These are phyloP conservation scores for Calocybe indica DNA, from an alignment of 768 basidiomycete species.

Conservation along the genomic window DNA sequence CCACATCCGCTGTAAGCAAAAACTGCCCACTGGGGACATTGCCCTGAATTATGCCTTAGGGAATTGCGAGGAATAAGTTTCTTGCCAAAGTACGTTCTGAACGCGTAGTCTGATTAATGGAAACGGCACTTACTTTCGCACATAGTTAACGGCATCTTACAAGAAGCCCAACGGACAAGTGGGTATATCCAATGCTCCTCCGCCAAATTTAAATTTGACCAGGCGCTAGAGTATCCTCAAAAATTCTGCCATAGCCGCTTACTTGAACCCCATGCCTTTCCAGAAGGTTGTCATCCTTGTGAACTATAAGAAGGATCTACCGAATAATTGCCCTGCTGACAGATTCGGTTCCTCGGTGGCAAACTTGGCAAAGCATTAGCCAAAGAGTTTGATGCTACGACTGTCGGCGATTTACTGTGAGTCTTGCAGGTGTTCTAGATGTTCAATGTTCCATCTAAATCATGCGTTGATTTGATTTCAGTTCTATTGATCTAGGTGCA, in stretches of 20 bases:
- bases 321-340: neutral
- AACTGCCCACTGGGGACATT: neutral
- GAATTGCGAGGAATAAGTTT: constrained; percentile 90
- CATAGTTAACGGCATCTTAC: constrained; percentile 82
- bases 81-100: constrained; percentile 72
- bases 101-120: neutral
- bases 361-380: constrained; percentile 89
- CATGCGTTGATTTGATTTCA: constrained; percentile 17
- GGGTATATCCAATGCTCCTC: constrained; percentile 1
- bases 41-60: constrained; percentile 35
- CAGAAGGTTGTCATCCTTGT: constrained; percentile 54
- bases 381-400: constrained; percentile 82
- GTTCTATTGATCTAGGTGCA: constrained; percentile 54
- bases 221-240: constrained; percentile 70
- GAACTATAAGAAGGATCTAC: neutral
- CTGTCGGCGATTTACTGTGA: constrained; percentile 86
- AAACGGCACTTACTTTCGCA: constrained; percentile 3
- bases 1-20: constrained; percentile 78
- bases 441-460: neutral
- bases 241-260: constrained; percentile 76
- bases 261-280: constrained; percentile 80
- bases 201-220: constrained; percentile 1
- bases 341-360: constrained; percentile 94
- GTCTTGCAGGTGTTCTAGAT: constrained; percentile 19
- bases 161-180: constrained; percentile 89